These are phyloP conservation scores for Nidularia pulvinata DNA, from an alignment of 768 basidiomycete genomes.

Conservation along the genomic window DNA sequence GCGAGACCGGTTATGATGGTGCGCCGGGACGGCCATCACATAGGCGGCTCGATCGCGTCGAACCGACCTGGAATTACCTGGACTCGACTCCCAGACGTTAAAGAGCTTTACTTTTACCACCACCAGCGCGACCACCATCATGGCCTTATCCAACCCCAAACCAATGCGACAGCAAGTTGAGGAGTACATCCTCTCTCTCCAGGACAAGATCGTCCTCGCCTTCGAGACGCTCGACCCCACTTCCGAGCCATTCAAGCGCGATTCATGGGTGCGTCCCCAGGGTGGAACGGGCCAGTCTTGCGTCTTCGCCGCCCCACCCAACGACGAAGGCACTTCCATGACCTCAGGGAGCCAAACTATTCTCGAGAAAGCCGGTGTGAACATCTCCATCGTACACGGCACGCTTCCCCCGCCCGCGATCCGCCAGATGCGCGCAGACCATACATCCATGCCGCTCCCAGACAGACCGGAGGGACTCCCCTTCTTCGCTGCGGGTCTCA, in stretches of 20 bases:
- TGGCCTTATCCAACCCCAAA: constrained; percentile 7
- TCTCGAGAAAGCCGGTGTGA: constrained; percentile 96
- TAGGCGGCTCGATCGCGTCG: no score
- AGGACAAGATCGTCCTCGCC: constrained; percentile 73
- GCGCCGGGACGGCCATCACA: no score
- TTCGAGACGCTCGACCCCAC: constrained; percentile 81
- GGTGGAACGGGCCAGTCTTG: constrained; percentile 83
- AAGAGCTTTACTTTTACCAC: no score
- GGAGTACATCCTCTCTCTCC: constrained; percentile 72
- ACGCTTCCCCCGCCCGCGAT: constrained; percentile 86
- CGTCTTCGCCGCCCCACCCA: constrained; percentile 61
- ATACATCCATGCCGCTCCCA: constrained; percentile 70
- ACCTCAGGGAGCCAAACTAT: constrained; percentile 33
- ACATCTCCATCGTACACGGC: constrained; percentile 91
- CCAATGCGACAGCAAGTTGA: constrained; percentile 82
- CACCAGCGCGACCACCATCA: neutral
- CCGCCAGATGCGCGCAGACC: constrained; percentile 94
- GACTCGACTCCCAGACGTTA: no score
- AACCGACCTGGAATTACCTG: no score
- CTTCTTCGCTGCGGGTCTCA: constrained; percentile 93
- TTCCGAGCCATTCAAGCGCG: constrained; percentile 75
- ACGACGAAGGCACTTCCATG: constrained; percentile 21
- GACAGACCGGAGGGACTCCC: constrained; percentile 68
- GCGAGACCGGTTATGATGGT: no score
- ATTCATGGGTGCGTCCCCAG: constrained; percentile 73